phyloP scores from a whole-genome alignment of 306 rosid species.

The Psophocarpus tetragonolobus region DNA sequence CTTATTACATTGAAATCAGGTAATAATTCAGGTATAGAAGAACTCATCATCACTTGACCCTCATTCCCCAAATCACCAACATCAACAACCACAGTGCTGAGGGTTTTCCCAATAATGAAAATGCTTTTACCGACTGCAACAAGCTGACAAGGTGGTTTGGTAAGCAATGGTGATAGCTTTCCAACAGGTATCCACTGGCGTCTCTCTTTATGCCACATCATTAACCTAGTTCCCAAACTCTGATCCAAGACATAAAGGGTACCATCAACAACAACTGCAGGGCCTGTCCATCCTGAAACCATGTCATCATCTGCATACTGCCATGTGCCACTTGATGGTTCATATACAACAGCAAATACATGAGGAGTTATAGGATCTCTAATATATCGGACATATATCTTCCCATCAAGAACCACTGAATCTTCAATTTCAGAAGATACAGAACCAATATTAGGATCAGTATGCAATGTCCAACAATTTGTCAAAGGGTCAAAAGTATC shows the following conservation, averaged over 20 bases:
- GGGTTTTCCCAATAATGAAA: slow-evolving; percentile 75
- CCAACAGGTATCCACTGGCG: slow-evolving; percentile 76
- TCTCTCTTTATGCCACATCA: slow-evolving; percentile 65
- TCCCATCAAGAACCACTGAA: slow-evolving; percentile 77
- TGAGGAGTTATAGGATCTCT: slow-evolving; percentile 53
- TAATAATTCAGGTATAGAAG: slow-evolving; percentile 62
- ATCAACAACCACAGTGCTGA: slow-evolving; percentile 77
- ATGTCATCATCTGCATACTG: slow-evolving; percentile 74
- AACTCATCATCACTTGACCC: slow-evolving; percentile 64
- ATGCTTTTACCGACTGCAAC: slow-evolving; percentile 74
- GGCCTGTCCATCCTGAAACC: slow-evolving; percentile 91
- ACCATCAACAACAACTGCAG: slow-evolving; percentile 69
- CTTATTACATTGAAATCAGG: slow-evolving; percentile 62
- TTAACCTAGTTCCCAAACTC: slow-evolving; percentile 71
- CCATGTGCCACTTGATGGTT: slow-evolving; percentile 78
- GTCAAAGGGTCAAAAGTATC: slow-evolving; percentile 67
- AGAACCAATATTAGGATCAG: slow-evolving; percentile 56
- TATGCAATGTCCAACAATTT: slow-evolving; percentile 56
- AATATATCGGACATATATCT: slow-evolving; percentile 66
- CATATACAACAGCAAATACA: slow-evolving; percentile 64
- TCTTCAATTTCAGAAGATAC: slow-evolving; percentile 70
- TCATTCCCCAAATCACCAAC: slow-evolving; percentile 54
- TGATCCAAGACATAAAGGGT: slow-evolving; percentile 72
- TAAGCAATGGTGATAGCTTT: slow-evolving; percentile 73
- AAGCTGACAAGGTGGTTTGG: slow-evolving; percentile 78